Percentiles rank a stretch among this genome's conserved stretches.
Conservation (phyloP, 176 grass and related monocot genomes). For the Triticum aestivum region IWGSC_CS_RefSeq_v2.1 NC_057807.1:589691464-589691963, state of each 20-base stretch:
- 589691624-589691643: constrained; percentile 56
- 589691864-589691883: neutral
- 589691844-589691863: constrained; percentile 15
- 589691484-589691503: constrained; percentile 13
- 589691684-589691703: constrained; percentile 66
- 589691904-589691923: constrained; percentile 13
- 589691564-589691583: neutral
- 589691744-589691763: constrained; percentile 36
- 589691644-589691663: constrained; percentile 70
- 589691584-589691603: neutral
- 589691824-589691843: constrained; percentile 39
- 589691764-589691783: neutral
- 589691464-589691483: constrained; percentile 26
- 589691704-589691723: constrained; percentile 70
- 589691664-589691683: constrained; percentile 72
- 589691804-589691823: constrained; percentile 12
- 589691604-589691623: too few species aligned
- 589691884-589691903: constrained; percentile 34
- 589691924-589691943: constrained; percentile 30
- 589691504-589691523: constrained; percentile 81
- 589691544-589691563: neutral
- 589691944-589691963: constrained; percentile 13
- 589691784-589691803: neutral
- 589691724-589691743: constrained; percentile 70
- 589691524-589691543: constrained; percentile 66